Conservation (phyloP, 768 basidiomycete species). For the Boletus bicolor region DNA sequence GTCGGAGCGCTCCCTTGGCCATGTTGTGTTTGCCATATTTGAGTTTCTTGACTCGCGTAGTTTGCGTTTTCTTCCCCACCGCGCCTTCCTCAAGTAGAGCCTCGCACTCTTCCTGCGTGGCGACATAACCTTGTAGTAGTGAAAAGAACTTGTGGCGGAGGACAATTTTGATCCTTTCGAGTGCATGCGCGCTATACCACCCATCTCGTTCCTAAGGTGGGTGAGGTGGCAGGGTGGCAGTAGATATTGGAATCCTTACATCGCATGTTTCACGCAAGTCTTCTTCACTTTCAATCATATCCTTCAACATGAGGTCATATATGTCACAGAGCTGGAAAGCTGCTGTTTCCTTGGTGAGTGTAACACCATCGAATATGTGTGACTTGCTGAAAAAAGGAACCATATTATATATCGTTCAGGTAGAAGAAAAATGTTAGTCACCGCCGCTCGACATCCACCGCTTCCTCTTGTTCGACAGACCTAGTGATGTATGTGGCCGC, state of each 20-base stretch:
- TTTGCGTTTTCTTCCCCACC: conserved; percentile 31
- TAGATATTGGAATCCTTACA: conserved; percentile 44
- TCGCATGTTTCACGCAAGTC: conserved; percentile 70
- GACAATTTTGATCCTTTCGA: conserved; percentile 82
- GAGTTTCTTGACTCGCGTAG: conserved; percentile 47
- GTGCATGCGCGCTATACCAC: conserved; percentile 76
- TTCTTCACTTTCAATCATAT: conserved; percentile 73
- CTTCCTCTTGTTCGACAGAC: conserved; percentile 34
- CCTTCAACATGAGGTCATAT: conserved; percentile 75
- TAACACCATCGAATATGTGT: conserved; percentile 87
- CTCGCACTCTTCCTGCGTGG: conserved; percentile 71
- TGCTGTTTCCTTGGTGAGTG: conserved; percentile 78
- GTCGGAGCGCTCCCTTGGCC: conserved; percentile 80
- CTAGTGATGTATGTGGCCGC: conserved; percentile 24
- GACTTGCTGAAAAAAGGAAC: conserved; percentile 46
- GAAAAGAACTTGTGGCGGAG: conserved; percentile 85
- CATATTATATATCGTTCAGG: background rate
- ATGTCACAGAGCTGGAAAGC: conserved; percentile 96
- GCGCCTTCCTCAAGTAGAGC: conserved; percentile 48
- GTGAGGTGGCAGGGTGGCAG: background rate
- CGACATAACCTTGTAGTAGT: conserved; percentile 65
- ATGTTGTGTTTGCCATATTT: conserved; percentile 79
- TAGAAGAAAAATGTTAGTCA: conserved; percentile 9
- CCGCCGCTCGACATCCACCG: conserved; percentile 32
- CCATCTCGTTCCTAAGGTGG: conserved; percentile 71